Conservation (phyloP, 1,284 basidiomycete species). For the Xanthoconium separans region DNA sequence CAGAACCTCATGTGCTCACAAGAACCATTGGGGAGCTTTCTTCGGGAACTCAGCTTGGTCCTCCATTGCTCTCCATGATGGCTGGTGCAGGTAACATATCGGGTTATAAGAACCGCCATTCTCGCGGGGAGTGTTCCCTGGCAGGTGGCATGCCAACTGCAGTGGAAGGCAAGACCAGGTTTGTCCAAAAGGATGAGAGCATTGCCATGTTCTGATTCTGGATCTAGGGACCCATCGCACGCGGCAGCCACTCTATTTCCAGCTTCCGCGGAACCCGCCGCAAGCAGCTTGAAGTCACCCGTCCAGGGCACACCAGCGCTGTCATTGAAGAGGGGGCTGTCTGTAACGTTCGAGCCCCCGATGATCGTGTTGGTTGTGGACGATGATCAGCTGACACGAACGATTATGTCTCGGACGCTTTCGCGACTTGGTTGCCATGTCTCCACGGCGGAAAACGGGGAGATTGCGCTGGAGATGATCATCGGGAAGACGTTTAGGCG, state of each 20-base stretch:
- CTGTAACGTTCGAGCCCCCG: conserved; percentile 40
- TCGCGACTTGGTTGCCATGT: conserved; percentile 78
- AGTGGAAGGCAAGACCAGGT: conserved; percentile 11
- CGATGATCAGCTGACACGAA: conserved; percentile 77
- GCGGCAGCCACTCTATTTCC: conserved; percentile 1
- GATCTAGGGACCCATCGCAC: conserved; percentile 1
- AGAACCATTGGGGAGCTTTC: conserved; percentile 48
- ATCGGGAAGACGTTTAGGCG: conserved; percentile 35
- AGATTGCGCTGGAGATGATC: conserved; percentile 76
- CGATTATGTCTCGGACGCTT: conserved; percentile 80
- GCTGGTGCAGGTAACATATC: background rate
- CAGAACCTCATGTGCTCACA: conserved; percentile 42
- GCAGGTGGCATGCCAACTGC: background rate
- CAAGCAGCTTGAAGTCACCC: conserved; percentile 13
- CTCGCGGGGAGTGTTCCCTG: conserved; percentile 1
- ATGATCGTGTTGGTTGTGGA: conserved; percentile 73
- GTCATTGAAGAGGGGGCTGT: conserved; percentile 28
- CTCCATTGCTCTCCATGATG: conserved; percentile 36
- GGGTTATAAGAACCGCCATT: background rate
- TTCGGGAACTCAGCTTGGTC: conserved; percentile 40
- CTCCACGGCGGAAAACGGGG: conserved; percentile 84
- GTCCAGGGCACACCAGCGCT: conserved; percentile 20
- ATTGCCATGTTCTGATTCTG: conserved; percentile 3
- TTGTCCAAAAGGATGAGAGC: conserved; percentile 1
- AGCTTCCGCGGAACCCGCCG: conserved; percentile 6